These are phyloP conservation scores for Cytospora mali DNA, from an alignment of 2,329 filamentous ascomycete species.

Conservation along the genomic window DNA sequence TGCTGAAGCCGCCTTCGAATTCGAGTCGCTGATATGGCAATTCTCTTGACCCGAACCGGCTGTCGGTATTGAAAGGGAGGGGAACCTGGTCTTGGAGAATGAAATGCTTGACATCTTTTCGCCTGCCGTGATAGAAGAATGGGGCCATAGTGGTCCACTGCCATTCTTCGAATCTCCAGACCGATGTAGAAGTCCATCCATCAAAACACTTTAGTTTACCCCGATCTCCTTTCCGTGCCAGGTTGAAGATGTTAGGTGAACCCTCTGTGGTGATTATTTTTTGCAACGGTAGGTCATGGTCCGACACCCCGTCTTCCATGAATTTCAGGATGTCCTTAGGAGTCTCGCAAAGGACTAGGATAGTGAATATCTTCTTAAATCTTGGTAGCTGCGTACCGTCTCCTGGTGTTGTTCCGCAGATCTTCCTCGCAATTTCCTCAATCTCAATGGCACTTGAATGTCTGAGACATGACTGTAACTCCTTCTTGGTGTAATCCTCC, in stretches of 20 bases:
- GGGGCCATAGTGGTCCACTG: slow-evolving; percentile 29
- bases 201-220: slow-evolving; percentile 11
- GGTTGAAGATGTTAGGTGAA: not conserved
- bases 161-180: slow-evolving; percentile 26
- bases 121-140: slow-evolving; percentile 15
- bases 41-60: not conserved
- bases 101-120: slow-evolving; percentile 20
- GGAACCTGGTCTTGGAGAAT: slow-evolving; percentile 1
- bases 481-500: not conserved
- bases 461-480: not conserved
- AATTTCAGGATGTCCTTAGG: slow-evolving; percentile 9
- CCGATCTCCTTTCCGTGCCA: not conserved
- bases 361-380: slow-evolving; percentile 27
- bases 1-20: slow-evolving; percentile 22
- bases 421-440: not conserved
- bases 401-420: not conserved
- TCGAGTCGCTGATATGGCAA: not conserved
- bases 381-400: not conserved
- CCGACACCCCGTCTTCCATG: slow-evolving; percentile 16
- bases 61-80: slow-evolving; percentile 17
- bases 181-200: slow-evolving; percentile 1
- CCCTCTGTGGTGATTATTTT: not conserved
- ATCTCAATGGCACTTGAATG: not conserved
- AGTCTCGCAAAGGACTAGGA: slow-evolving; percentile 18
- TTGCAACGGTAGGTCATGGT: slow-evolving; percentile 16